These are phyloP conservation scores for Boletus rubroflammeus DNA, from an alignment of 768 basidiomycete genomes.

Conservation along the genomic window DNA sequence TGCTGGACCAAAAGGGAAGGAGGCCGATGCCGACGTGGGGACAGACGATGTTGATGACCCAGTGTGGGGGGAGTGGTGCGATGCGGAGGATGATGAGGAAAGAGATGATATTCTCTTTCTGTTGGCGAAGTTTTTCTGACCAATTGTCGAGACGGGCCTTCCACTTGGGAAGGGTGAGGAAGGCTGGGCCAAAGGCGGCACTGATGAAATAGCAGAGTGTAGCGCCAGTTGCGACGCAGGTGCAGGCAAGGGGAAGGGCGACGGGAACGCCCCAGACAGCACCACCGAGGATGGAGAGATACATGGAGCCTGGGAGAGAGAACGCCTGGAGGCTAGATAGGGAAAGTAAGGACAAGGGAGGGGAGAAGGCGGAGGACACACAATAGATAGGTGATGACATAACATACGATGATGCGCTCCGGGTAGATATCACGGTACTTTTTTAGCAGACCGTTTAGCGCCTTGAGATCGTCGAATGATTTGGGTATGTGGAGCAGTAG, in stretches of 20 bases:
- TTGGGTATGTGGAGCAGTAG: slow-evolving; percentile 78
- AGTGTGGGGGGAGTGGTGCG: slow-evolving; percentile 91
- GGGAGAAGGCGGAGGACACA: slow-evolving; percentile 40
- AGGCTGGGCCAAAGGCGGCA: slow-evolving; percentile 86
- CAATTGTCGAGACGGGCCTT: slow-evolving; percentile 78
- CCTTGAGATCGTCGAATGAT: slow-evolving; percentile 83
- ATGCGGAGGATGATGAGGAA: slow-evolving; percentile 95
- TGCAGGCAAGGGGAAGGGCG: slow-evolving; percentile 86
- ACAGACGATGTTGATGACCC: slow-evolving; percentile 91
- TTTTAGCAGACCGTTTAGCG: slow-evolving; percentile 79
- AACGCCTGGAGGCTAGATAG: slow-evolving; percentile 83
- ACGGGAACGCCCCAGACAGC: slow-evolving; percentile 90
- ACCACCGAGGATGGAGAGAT: slow-evolving; percentile 92
- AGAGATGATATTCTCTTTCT: slow-evolving; percentile 82
- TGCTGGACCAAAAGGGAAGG: slow-evolving; percentile 84
- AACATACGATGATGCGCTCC: slow-evolving; percentile 80
- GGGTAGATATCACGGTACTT: slow-evolving; percentile 92
- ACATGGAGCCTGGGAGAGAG: slow-evolving; percentile 96
- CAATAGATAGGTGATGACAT: slow-evolving; percentile 90
- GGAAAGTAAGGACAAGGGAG: slow-evolving; percentile 6
- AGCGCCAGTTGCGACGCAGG: slow-evolving; percentile 88
- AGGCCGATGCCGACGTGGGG: slow-evolving; percentile 89
- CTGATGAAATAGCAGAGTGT: slow-evolving; percentile 91
- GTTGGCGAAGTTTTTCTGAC: slow-evolving; percentile 71
- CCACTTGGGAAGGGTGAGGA: slow-evolving; percentile 84